Base-by-base conservation (phyloP, 2,329 filamentous ascomycete species). In the Beauveria rudraprayagi region DNA sequence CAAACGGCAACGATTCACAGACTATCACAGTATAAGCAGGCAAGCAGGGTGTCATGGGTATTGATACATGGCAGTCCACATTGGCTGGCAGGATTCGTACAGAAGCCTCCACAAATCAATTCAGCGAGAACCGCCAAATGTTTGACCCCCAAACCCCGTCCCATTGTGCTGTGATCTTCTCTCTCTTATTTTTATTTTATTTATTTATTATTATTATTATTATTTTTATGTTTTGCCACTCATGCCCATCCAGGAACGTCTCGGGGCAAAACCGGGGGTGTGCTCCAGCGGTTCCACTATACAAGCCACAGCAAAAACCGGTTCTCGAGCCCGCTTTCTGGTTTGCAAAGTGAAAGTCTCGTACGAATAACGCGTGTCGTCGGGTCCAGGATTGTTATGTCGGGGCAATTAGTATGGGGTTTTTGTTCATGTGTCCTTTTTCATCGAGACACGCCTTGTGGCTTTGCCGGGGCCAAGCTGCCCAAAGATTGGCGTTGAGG, bases 261-360 rank as follows among this genome's bases (percentile, higher is more conserved):
- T 60, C 56, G 52, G 34, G 46, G 56, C 56, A 46, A 60, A 44
- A 60, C 14, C 28, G 11, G 48, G 56, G 47, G 47, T 2, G 37
- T 14, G 5, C 30, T 34, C 2, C 30, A 14, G 37, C 19, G 55
- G 22, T 40, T n/a, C 47, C 47, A 52, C 54, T 9, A 47, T 43
- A 34, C 54, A 56, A 56, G 54, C 54, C 54, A 57, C 54, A 57
- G 28, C 11, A 57, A 57, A 57, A 57, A 40, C 55, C 55, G 55
- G 55, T 57, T 57, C 55, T 57, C 24, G 17, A 56, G 53, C 53
- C 41, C 26, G 40, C 40, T 22, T 10, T 19, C 22, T 19, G 41
- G 9, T 9, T 41, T 6, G 6, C 6, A 34, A 37, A 37, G 34
- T 16, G 2, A 37, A 37, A 37, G 34, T 37, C 34, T 37, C 34